Evolutionary conservation across 2,329 filamentous ascomycete species (phyloP), one percentile per base, ranked within the genome.

Genomic region (Penicillium sp.): DNA sequence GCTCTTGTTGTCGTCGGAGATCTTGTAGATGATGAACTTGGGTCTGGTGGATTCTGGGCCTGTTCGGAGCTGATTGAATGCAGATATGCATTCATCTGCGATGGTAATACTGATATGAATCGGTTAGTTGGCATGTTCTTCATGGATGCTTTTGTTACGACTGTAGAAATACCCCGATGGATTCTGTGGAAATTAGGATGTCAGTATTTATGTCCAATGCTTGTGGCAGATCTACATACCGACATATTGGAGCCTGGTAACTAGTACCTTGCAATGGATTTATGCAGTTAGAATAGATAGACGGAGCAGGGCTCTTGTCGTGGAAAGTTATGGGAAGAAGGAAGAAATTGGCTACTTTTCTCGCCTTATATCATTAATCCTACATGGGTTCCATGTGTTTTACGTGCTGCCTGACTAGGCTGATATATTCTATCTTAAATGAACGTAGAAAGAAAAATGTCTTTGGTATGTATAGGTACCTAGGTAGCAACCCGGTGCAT

Each of bases 21-120:
- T 67, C 62, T 72, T 72, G 69, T 68, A 74, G 63, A 83, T 76
- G 4, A 83, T 75, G 6, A 80, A 66, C 56, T 82, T 79, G 2
- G 82, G 66, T n/a, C 71, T 66, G 5, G 64, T 62, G 57, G 81
- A 73, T 6, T 69, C 69, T 14, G 72, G 57, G 0, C 55, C 38
- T 11, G 50, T 54, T 4, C 68, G 61, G 3, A 77, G 66, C 8
- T 67, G 59, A 44, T 73, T 70, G 64, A 71, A 74, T 39, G 62
- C 61, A 31, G 60, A 59, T 37, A 74, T 58, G 60, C 72, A 74
- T 38, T 73, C 69, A 5, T 55, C 47, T 22, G 57, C 6, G 16
- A 59, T 40, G 3, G 43, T 32, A 6, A 50, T 18, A 9, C 52
- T 54, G 8, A 14, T 18, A 37, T 20, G 18, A 5, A n/a, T 32